These are phyloP conservation scores for Cadophora malorum DNA, from an alignment of 2,329 filamentous ascomycete species.

Conservation along the genomic window DNA sequence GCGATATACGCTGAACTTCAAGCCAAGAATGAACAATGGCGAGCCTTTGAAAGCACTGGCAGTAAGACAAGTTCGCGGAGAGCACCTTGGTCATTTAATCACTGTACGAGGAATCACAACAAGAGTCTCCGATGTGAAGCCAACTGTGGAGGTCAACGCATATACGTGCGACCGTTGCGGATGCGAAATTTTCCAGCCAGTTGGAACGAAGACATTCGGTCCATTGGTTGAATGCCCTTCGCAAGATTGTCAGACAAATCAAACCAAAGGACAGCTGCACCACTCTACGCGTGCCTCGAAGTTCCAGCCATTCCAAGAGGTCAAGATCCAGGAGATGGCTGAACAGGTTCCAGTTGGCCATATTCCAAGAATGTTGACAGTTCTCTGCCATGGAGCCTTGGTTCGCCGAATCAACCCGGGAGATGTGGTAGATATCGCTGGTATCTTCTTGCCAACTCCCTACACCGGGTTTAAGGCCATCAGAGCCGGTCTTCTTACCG, in stretches of 20 bases:
- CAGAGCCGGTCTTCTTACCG: constrained; percentile 91
- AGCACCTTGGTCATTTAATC: constrained; percentile 91
- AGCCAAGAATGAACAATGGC: constrained; percentile 79
- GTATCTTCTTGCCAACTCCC: constrained; percentile 94
- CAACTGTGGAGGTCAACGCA: constrained; percentile 94
- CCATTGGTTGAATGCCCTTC: constrained; percentile 89
- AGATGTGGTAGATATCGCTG: constrained; percentile 91
- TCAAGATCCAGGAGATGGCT: constrained; percentile 99
- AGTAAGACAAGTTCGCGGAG: constrained; percentile 91
- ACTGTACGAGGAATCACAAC: constrained; percentile 94
- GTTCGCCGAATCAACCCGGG: constrained; percentile 90
- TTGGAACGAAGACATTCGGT: constrained; percentile 88
- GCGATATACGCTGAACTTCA: constrained; percentile 95
- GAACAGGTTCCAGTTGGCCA: constrained; percentile 98
- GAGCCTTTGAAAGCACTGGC: constrained; percentile 72
- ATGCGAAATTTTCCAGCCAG: constrained; percentile 95
- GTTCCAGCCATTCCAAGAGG: constrained; percentile 95
- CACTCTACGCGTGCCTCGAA: constrained; percentile 96
- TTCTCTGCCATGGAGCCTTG: constrained; percentile 87
- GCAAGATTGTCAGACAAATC: constrained; percentile 86
- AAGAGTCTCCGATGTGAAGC: constrained; percentile 96
- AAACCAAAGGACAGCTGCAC: constrained; percentile 91
- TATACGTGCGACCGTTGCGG: constrained; percentile 98
- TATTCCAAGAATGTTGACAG: constrained; percentile 88
- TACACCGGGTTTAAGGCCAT: constrained; percentile 99